Evolutionary conservation across 495 filamentous ascomycete genomes (phyloP).

Genomic region (Annulohypoxylon nitens): DNA sequence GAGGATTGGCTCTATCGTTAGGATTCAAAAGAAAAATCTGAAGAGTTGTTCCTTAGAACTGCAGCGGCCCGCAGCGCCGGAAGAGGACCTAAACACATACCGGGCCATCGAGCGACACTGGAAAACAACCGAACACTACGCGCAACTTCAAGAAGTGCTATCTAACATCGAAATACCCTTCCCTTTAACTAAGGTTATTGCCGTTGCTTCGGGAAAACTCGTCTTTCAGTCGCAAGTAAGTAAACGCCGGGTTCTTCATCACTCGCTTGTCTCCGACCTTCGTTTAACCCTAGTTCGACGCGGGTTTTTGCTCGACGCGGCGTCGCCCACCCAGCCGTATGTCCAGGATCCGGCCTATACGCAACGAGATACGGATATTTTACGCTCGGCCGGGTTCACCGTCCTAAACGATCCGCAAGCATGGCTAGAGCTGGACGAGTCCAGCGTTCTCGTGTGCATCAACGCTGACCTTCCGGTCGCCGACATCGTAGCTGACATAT

Average conservation of each 20-base stretch:
- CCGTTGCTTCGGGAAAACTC: slow-evolving; percentile 40
- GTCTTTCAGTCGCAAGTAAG: not conserved
- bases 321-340: slow-evolving; percentile 11
- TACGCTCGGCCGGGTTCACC: slow-evolving; percentile 25
- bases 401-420: slow-evolving; percentile 50
- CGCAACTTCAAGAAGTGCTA: slow-evolving; percentile 22
- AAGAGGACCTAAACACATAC: slow-evolving; percentile 8
- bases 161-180: slow-evolving; percentile 21
- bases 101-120: slow-evolving; percentile 19
- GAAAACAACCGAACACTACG: slow-evolving; percentile 29
- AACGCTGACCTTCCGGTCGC: slow-evolving; percentile 46
- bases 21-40: not conserved
- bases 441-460: slow-evolving; percentile 47
- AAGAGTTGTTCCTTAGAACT: not conserved
- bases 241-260: slow-evolving; percentile 10
- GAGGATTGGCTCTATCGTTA: slow-evolving; percentile 9
- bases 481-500: slow-evolving; percentile 50
- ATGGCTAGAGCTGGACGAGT: slow-evolving; percentile 48
- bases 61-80: slow-evolving; percentile 1
- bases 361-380: slow-evolving; percentile 23
- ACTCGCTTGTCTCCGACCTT: slow-evolving; percentile 28
- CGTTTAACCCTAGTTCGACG: slow-evolving; percentile 26
- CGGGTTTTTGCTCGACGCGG: slow-evolving; percentile 6
- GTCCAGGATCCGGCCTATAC: slow-evolving; percentile 28
- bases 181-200: slow-evolving; percentile 42